These are phyloP conservation scores for Solanum habrochaites DNA, from an alignment of 257 asterid species.

Conservation along the genomic window DNA sequence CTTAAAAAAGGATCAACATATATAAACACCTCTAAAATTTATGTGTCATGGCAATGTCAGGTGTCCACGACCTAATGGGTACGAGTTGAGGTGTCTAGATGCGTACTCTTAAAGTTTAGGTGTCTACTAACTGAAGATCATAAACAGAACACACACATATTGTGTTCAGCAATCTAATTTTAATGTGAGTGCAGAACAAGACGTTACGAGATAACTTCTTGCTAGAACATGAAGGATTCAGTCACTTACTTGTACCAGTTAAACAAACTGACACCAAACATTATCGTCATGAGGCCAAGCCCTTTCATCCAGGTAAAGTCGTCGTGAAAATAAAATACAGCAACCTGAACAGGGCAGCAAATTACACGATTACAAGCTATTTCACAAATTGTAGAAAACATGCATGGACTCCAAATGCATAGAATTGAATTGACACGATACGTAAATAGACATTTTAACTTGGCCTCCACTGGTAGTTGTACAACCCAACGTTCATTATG, in stretches of 20 bases:
- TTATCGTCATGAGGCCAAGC: slow-evolving; percentile 61
- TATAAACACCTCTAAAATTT: background rate
- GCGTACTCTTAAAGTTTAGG: background rate
- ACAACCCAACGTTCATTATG: too few species aligned
- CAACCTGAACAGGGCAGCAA: slow-evolving; percentile 46
- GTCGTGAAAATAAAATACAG: slow-evolving; percentile 90
- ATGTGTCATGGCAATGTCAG: background rate
- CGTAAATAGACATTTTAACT: background rate
- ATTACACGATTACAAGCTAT: background rate
- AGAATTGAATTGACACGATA: background rate
- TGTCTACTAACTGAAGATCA: too few species aligned
- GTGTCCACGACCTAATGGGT: background rate
- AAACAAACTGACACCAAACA: slow-evolving; percentile 86
- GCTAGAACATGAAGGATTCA: background rate
- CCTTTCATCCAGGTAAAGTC: slow-evolving; percentile 87
- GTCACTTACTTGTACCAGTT: slow-evolving; percentile 99
- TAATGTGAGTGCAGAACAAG: background rate
- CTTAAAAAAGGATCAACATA: background rate
- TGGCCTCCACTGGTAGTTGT: too few species aligned
- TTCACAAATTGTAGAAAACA: background rate
- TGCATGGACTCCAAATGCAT: background rate
- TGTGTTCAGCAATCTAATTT: background rate
- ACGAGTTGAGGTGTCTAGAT: background rate
- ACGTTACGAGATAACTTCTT: background rate
- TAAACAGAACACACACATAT: background rate